Base-by-base conservation (phyloP, 441 rosid species). In the Arabidopsis lyrata region DNA sequence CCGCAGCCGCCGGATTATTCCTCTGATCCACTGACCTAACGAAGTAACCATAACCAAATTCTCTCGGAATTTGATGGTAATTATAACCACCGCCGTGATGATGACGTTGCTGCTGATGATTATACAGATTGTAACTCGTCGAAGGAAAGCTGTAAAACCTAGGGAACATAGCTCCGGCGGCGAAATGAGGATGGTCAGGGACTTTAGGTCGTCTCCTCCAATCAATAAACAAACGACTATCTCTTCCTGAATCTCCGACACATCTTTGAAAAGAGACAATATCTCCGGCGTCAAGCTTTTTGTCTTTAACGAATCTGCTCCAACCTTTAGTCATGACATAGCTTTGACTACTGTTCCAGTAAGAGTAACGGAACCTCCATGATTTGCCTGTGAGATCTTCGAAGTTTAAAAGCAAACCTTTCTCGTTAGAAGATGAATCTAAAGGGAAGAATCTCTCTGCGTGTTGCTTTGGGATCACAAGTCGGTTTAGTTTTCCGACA, bases 301-400 rank as follows among this genome's bases (percentile, higher is more conserved):
- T 95, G 72, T 95, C 99, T 85, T 95, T 95, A n/a, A 95, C 99
- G 58, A 95, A 95, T 36, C 99, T 88, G 81, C 98, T 95, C 99
- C 99, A 95, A 2, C 99, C 99, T 84, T 94, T 94, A 27, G 99
- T 94, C 95, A 94, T 94, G 41, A 94, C 99, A 67, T 92, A 94
- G 89, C 99, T 92, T 79, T 92, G 99, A 73, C 99, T 95, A 70
- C 97, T 90, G 70, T 92, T 95, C 99, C 99, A 95, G 57, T 95
- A 95, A 18, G 97, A 92, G 86, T 95, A 94, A 41, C 99, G 85
- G 83, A 94, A 92, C 66, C 99, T 72, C 97, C 99, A 94, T 5
- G 89, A 80, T 77, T 94, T 88, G 20, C 99, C 97, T 29, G 77
- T 82, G 38, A 88, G 86, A 77, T 94, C 97, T 41, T 94, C 97